Evolutionary conservation across 176 grass and related monocot species (phyloP).

Genomic region (Puccinellia tenuiflora): DNA sequence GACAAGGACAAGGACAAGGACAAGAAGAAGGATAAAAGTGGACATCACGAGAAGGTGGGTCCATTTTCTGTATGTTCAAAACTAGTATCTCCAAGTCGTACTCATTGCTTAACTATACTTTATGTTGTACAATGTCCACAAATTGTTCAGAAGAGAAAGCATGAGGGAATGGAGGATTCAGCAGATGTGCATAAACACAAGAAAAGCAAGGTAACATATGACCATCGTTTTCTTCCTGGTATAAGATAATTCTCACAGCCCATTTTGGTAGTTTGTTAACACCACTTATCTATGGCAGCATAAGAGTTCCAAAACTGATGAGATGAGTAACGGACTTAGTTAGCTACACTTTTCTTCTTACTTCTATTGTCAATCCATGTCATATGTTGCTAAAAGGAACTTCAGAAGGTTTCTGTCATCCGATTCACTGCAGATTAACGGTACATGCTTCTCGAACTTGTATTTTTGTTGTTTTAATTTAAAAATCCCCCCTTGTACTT

Average conservation of each 20-base stretch:
- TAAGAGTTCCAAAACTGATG: conserved; percentile 58
- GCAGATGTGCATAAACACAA: conserved; percentile 62
- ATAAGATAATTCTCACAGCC: background rate
- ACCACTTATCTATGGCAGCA: conserved; percentile 28
- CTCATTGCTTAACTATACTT: background rate
- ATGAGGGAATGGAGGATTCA: conserved; percentile 48
- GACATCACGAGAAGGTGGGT: conserved; percentile 78
- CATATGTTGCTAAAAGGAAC: conserved; percentile 14
- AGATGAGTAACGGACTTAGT: conserved; percentile 41
- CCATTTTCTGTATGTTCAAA: conserved; percentile 12
- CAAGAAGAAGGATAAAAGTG: conserved; percentile 93
- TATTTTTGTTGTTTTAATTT: background rate
- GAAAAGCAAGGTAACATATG: conserved; percentile 60
- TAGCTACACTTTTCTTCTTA: conserved; percentile 23
- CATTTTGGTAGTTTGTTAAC: conserved; percentile 11
- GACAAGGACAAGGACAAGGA: conserved; percentile 88
- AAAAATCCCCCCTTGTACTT: background rate
- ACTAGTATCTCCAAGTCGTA: background rate
- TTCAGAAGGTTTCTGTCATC: conserved; percentile 7
- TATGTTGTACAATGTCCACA: background rate
- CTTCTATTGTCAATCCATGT: conserved; percentile 18
- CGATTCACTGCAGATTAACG: background rate
- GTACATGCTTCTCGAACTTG: conserved; percentile 26
- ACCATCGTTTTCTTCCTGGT: conserved; percentile 12
- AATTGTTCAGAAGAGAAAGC: conserved; percentile 56